Percentiles rank a stretch among this genome's conserved stretches.
Conservation (phyloP, 768 basidiomycete species). For the Termitomyces eurrhizus region DNA sequence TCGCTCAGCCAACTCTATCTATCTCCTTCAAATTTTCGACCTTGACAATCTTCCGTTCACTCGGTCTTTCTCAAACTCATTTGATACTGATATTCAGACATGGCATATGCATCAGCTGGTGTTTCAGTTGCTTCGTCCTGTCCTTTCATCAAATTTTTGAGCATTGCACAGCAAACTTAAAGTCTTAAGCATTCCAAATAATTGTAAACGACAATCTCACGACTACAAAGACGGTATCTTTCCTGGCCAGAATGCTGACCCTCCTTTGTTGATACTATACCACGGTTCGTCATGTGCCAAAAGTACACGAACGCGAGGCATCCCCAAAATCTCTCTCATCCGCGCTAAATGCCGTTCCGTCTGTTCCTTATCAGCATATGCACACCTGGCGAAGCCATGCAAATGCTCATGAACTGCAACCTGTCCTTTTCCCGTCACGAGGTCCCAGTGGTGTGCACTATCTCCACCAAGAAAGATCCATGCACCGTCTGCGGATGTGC, state of each 20-base stretch:
- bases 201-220: background rate
- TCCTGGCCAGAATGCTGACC: slow-evolving; percentile 38
- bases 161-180: background rate
- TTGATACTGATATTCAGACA: too few relatives aligned
- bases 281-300: slow-evolving; percentile 52
- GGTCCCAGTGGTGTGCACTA: slow-evolving; percentile 50
- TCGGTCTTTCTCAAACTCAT: background rate
- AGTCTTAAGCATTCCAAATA: background rate
- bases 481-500: slow-evolving; percentile 47
- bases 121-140: too few relatives aligned
- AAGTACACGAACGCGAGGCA: slow-evolving; percentile 40
- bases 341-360: slow-evolving; percentile 38
- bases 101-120: too few relatives aligned
- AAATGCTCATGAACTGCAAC: slow-evolving; percentile 29
- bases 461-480: slow-evolving; percentile 58
- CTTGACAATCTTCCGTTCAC: background rate
- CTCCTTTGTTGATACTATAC: slow-evolving; percentile 1
- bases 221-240: slow-evolving; percentile 20
- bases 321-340: slow-evolving; percentile 28
- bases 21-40: too few relatives aligned
- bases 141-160: too few relatives aligned
- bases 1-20: too few relatives aligned
- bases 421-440: slow-evolving; percentile 41
- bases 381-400: slow-evolving; percentile 29
- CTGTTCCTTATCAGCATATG: slow-evolving; percentile 37